Conservation (phyloP, 2,329 filamentous ascomycete species). For the Colletotrichum melonis region DNA sequence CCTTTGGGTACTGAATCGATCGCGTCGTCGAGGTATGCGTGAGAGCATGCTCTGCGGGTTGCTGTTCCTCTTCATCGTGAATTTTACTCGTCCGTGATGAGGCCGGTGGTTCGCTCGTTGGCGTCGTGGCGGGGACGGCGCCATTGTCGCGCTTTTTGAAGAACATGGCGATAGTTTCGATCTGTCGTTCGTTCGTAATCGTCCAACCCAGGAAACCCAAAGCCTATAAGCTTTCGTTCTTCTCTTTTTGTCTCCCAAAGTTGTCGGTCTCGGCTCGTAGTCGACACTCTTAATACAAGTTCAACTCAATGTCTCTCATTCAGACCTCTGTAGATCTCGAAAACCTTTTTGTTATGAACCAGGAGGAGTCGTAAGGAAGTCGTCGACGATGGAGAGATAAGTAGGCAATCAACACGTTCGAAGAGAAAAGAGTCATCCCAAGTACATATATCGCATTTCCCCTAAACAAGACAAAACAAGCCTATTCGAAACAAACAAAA, state of each 20-base stretch:
- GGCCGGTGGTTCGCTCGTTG: neutral
- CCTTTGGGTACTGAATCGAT: slow-evolving; percentile 22
- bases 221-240: neutral
- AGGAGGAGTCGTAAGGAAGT: no score
- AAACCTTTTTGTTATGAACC: neutral
- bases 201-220: neutral
- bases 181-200: neutral
- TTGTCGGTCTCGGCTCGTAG: neutral
- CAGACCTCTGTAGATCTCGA: no score
- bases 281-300: neutral
- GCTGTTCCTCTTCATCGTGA: slow-evolving; percentile 11
- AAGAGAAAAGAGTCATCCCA: neutral
- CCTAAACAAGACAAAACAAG: neutral
- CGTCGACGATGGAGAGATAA: neutral
- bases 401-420: neutral
- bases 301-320: neutral
- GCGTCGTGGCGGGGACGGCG: neutral
- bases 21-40: slow-evolving; percentile 12
- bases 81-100: slow-evolving; percentile 29
- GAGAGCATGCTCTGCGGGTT: neutral
- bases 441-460: neutral
- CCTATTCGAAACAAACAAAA: neutral
- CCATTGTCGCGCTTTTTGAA: slow-evolving; percentile 28
- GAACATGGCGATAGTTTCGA: neutral
- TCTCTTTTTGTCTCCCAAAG: neutral